These are phyloP conservation scores for Zalerion maritima DNA, from an alignment of 495 filamentous ascomycete species.

Conservation along the genomic window DNA sequence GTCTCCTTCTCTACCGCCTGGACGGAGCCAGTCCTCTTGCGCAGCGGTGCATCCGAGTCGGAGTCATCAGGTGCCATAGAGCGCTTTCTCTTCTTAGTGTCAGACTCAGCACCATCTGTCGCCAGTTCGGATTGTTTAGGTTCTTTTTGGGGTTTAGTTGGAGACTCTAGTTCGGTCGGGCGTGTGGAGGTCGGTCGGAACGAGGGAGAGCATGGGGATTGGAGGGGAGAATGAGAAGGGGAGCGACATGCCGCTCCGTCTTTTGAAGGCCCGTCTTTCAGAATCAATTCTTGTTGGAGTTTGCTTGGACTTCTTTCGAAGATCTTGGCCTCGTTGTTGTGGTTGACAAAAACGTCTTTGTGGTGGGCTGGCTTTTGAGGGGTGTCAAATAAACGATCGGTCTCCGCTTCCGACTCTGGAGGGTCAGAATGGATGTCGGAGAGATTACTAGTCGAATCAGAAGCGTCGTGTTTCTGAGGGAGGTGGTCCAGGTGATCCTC, in stretches of 20 bases:
- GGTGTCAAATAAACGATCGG: slow-evolving; percentile 85
- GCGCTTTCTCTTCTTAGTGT: slow-evolving; percentile 39
- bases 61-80: slow-evolving; percentile 28
- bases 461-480: slow-evolving; percentile 36
- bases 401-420: slow-evolving; percentile 95
- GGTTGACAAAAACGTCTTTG: slow-evolving; percentile 44
- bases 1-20: slow-evolving; percentile 14
- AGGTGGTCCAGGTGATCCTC: slow-evolving; percentile 38
- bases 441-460: slow-evolving; percentile 25
- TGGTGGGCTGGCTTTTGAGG: slow-evolving; percentile 54
- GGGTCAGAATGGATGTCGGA: slow-evolving; percentile 35
- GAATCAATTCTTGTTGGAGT: slow-evolving; percentile 39
- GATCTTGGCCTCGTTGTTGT: slow-evolving; percentile 21
- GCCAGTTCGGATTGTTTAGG: slow-evolving; percentile 13
- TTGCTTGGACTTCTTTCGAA: slow-evolving; percentile 55
- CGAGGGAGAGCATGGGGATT: too few relatives aligned
- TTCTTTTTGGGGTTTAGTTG: slow-evolving; percentile 10
- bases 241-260: too few relatives aligned
- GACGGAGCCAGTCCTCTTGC: slow-evolving; percentile 44
- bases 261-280: too few relatives aligned
- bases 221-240: too few relatives aligned
- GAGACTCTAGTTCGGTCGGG: slow-evolving; percentile 10
- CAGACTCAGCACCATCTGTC: slow-evolving; percentile 18
- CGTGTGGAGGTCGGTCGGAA: slow-evolving; percentile 18
- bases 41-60: slow-evolving; percentile 33